A percentile compares a stretch with the other conserved stretches of the same genome.
Conservation (phyloP, 257 asterid species). For the Solanum raphanifolium region DNA sequence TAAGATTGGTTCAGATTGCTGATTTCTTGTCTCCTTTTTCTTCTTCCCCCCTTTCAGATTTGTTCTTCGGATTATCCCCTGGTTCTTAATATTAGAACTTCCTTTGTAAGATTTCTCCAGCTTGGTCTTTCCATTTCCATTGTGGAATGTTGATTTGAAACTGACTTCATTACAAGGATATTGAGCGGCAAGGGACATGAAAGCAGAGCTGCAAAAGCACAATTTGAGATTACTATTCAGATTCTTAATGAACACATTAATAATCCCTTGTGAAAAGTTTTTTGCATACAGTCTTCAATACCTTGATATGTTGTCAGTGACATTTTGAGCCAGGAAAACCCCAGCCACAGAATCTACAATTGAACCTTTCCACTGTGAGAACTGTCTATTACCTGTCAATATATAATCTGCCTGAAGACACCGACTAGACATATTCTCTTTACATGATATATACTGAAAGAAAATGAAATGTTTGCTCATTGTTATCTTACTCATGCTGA, state of each 20-base stretch:
- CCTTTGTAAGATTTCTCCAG: not conserved
- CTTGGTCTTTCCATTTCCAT: not conserved
- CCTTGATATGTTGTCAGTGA: constrained; percentile 71
- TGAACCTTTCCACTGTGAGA: constrained; percentile 75
- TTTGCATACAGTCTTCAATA: not conserved
- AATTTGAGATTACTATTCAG: not conserved
- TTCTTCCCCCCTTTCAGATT: not conserved
- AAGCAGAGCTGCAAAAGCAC: constrained; percentile 57
- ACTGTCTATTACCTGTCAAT: constrained; percentile 52
- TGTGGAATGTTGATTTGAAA: not conserved
- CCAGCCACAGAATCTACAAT: constrained; percentile 72
- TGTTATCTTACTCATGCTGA: not conserved
- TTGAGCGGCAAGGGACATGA: constrained; percentile 54
- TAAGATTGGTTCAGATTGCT: not conserved
- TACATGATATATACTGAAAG: not conserved
- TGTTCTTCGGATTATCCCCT: not conserved
- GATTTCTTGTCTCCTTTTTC: not conserved
- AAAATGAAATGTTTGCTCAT: not conserved
- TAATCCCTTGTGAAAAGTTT: not conserved
- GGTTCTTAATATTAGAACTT: not conserved
- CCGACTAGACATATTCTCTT: not conserved
- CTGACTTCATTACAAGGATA: constrained; percentile 15
- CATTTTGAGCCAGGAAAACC: constrained; percentile 73
- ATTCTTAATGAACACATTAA: not conserved
- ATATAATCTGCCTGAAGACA: not conserved